Evolutionary conservation across 306 rosid genomes (phyloP), one percentile per base, ranked within the genome.

Genomic region (Sicyos edulis): DNA sequence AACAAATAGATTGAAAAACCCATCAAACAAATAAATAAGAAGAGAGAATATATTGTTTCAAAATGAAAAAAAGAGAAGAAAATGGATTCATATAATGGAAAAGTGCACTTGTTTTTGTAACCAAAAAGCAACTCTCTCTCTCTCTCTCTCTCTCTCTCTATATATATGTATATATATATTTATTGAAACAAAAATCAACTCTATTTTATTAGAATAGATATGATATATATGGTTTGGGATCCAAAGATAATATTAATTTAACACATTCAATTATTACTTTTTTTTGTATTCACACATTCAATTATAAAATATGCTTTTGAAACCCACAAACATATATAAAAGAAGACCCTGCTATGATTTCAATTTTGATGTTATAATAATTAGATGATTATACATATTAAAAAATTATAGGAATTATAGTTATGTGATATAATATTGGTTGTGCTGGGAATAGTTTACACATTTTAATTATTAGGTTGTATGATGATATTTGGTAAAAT

Each of bases 301-400:
- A 65, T 65, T 40, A 65, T 65, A 40, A 34, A 44, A 42, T 65
- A 10, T 62, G 69, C 29, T 17, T 65, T 65, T 65, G 15, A 2
- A 11, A 19, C 8, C 8, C 50, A n/a, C n/a, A n/a, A n/a, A n/a
- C n/a, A n/a, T n/a, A n/a, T n/a, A n/a, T n/a, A n/a, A n/a, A n/a
- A n/a, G n/a, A n/a, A n/a, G n/a, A n/a, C 7, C 54, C 19, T 19
- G 34, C 71, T 44, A 19, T 65, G 54, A 65, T 65, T 65, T 44
- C 54, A 65, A 19, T 44, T 45, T 65, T 44, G 70, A 63, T 44
- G 54, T 54, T 63, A 42, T 65, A 34, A 37, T 37, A 34, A 40
- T 37, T 44, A 64, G 32, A 64, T 16, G 42, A 64, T 10, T 37
- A 64, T 2, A 17, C 12, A 10, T 42, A 62, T 64, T 64, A 64